These are phyloP conservation scores for Prasinococcaceae sp. DNA, from an alignment of 139 green algal species.

Conservation along the genomic window DNA sequence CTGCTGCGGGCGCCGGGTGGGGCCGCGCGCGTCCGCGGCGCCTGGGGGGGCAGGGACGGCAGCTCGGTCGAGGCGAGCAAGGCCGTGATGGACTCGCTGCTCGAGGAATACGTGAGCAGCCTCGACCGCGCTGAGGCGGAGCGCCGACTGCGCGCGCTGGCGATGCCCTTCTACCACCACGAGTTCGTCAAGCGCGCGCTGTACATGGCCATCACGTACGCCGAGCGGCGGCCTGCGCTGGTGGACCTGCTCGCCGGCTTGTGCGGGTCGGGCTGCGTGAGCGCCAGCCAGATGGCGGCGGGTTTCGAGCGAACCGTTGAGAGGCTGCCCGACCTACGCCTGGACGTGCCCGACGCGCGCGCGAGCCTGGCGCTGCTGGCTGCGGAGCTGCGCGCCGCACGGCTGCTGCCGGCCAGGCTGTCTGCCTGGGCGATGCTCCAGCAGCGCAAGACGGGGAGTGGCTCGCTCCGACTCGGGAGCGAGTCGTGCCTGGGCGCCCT, in stretches of 20 bases:
- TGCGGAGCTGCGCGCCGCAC: not conserved
- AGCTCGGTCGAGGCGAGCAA: slow-evolving; percentile 10
- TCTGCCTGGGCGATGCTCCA: slow-evolving; percentile 4
- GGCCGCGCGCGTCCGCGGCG: slow-evolving; percentile 46
- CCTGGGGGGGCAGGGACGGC: slow-evolving; percentile 44
- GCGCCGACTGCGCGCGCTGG: slow-evolving; percentile 44
- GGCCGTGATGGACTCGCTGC: slow-evolving; percentile 4
- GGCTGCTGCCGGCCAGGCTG: slow-evolving; percentile 1
- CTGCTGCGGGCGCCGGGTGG: slow-evolving; percentile 31
- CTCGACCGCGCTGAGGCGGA: slow-evolving; percentile 41
- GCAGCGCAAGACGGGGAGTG: not conserved
- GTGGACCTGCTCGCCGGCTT: not conserved
- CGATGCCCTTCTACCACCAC: slow-evolving; percentile 59
- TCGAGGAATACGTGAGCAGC: slow-evolving; percentile 40
- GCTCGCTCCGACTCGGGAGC: not conserved
- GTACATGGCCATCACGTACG: too few species aligned
- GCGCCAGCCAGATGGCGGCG: slow-evolving; percentile 7
- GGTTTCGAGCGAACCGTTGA: slow-evolving; percentile 1
- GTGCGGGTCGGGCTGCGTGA: not conserved
- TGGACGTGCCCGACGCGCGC: slow-evolving; percentile 2
- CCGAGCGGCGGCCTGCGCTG: too few species aligned
- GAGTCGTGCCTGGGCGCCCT: not conserved
- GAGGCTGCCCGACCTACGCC: not conserved
- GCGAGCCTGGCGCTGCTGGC: not conserved
- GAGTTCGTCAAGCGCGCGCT: slow-evolving; percentile 42